Base-by-base conservation (phyloP, 1,284 basidiomycete genomes). In the Macrocybe sp. region DNA sequence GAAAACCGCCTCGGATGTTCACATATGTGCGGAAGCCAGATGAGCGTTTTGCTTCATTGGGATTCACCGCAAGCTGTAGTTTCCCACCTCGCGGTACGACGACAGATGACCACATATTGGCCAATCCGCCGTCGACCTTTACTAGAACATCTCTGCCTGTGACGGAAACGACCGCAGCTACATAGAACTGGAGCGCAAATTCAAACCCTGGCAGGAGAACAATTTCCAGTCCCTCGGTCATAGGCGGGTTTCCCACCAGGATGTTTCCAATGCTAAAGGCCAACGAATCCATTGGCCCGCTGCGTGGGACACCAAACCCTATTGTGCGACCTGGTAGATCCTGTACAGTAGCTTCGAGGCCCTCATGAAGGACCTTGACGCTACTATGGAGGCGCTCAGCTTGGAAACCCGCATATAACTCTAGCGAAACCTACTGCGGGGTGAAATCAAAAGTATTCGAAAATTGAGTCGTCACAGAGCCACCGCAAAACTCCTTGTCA, bases 231-330 rank as follows among this genome's bases (percentile, higher is more conserved):
- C 70, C 79, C 59, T 87, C 85, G 0, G 64, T 77, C 6, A 64
- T 71, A 2, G 62, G 56, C 0, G 65, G 53, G 58, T 89, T 89
- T 6, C 79, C 79, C 7, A 77, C 80, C 9, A 89, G 66, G 33
- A 78, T 52, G 56, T 88, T 88, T 8, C 78, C 85, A 0, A 72
- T 66, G 37, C 73, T 65, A 58, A 85, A 79, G 0, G 83, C 78
- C 6, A 81, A 62, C 7, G 68, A 56, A 59, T 89, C 86, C 75
- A 83, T 81, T 0, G 84, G 79, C 0, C 86, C 86, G 49, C 79
- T 78, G n/a, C 68, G 73, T 0, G 86, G 86, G 7, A 88, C 74
- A 9, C 86, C 85, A 37, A 78, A 65, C 0, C 80, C 78, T 1
- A 77, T 67, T 0, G 60, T 63, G 10, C 86, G 71, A 1, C 79